Evolutionary conservation across 2,329 filamentous ascomycete species (phyloP), one percentile per base, ranked within the genome.

Genomic region (Talaromyces islandicus): DNA sequence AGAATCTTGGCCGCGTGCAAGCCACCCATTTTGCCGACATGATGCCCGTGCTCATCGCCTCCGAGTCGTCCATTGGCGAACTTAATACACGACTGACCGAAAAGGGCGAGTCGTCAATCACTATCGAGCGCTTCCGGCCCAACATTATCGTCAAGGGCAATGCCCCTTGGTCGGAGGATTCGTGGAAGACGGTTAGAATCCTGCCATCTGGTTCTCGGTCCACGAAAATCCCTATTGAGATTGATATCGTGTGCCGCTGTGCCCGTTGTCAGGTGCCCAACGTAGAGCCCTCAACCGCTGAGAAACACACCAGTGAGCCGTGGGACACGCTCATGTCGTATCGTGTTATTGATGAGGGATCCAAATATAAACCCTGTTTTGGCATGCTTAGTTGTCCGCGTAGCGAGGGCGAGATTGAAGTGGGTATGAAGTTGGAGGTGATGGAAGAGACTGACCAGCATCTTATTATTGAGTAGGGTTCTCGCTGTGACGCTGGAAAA

Each of bases 341-440:
- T 70, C 74, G 85, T 9, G 71, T 84, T 29, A 77, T 87, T 5
- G 85, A 88, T 67, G 74, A 81, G 65, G 85, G 85, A 0, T 78
- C 84, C 27, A 86, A 79, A 71, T 87, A 77, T 64, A 88, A 88
- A 73, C 85, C 85, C 46, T 87, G 85, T 65, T 88, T 87, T 75
- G 85, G 85, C 1, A 88, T 88, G 86, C 69, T 88, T 66, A 82
- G 83, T 68, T 82, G 83, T 57, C 85, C 86, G 17, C 76, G 80
- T 62, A 77, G 75, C 50, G 81, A 85, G 63, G 84, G 83, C 0
- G 69, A 74, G 54, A 67, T 88, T 10, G 76, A 77, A 60, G 81
- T 88, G 11, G 85, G 85, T 0, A 85, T 84, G 79, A 77, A 71
- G 66, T 73, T 88, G 61, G 81, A 85, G 66, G 82, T 87, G 3